Conservation (phyloP, 1,284 basidiomycete genomes). For the Apiotrichum gamsii region DNA sequence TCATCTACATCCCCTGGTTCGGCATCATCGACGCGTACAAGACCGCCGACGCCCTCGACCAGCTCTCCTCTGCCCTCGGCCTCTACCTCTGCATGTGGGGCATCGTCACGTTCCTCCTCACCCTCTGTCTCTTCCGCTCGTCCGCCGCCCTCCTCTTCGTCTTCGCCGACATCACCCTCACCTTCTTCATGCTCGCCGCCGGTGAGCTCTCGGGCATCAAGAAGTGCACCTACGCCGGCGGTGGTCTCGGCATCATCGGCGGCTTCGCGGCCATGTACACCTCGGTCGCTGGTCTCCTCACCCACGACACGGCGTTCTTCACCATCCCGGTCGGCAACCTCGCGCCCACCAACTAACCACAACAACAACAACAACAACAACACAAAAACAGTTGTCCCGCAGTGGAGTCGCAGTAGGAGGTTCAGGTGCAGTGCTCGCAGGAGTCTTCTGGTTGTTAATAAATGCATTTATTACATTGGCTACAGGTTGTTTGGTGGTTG, state of each 20-base stretch:
- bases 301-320: slow-evolving; percentile 30
- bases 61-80: slow-evolving; percentile 50
- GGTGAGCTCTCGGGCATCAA: slow-evolving; percentile 35
- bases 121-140: slow-evolving; percentile 5
- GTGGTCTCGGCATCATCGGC: slow-evolving; percentile 57
- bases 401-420: too few relatives aligned
- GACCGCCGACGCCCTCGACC: slow-evolving; percentile 43
- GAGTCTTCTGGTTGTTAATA: too few relatives aligned
- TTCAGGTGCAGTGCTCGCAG: too few relatives aligned
- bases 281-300: slow-evolving; percentile 49
- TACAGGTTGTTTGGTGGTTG: too few relatives aligned
- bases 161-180: slow-evolving; percentile 63
- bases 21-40: slow-evolving; percentile 51
- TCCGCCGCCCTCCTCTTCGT: slow-evolving; percentile 42
- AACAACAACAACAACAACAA: too few relatives aligned
- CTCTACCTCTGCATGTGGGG: slow-evolving; percentile 48
- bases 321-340: neutral
- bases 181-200: slow-evolving; percentile 48
- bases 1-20: slow-evolving; percentile 40
- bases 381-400: too few relatives aligned
- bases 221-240: slow-evolving; percentile 58
- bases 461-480: too few relatives aligned
- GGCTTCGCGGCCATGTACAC: slow-evolving; percentile 42
- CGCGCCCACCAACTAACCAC: too few relatives aligned
- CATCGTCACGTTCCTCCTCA: slow-evolving; percentile 16